Base-by-base conservation (phyloP, 768 basidiomycete species). In the Agrocybe chaxingu region DNA sequence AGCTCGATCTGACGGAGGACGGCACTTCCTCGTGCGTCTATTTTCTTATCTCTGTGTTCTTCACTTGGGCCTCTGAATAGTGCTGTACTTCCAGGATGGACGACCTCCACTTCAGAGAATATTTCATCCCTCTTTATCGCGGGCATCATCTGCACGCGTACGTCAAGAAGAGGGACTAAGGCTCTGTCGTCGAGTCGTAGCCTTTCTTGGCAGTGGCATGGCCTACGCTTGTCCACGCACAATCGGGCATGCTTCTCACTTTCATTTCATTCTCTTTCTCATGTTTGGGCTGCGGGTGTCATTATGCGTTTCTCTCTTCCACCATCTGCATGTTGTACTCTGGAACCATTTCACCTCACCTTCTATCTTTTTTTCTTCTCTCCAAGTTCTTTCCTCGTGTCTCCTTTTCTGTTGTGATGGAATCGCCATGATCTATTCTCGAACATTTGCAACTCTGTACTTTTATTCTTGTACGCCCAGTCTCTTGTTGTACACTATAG, bases 1-100 rank as follows among this genome's bases (percentile, higher is more conserved):
- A 60, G 47, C 58, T 68, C 13, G 61, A 69, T 30, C 42, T 70
- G 42, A 43, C 50, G 33, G 43, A 54, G 12, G 56, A 56, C 34
- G 53, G 49, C 11, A 47, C 55, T 19, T 47, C 57, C 18, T 51
- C 54, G 51, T 55, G 40, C 31, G 42, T 44, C 11, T 29, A 16
- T 29, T 39, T 42, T n/a, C n/a, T 32, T 42, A 9, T 9, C 37
- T 7, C 4, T 41, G 30, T 45, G 44, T 18, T 10, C 18, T 37
- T 13, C 13, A 3, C 4, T 33, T 19, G n/a, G 19, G 7, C 36
- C 7, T 12, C n/a, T 32, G 45, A 7, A 32, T 10, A 8, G 30
- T 12, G 24, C 18, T 11, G 11, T 10, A 24, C n/a, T 44, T 47
- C 40, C 34, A 45, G 47, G 30, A 45, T 49, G 32, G 49, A 55